A percentile compares a stretch with the other conserved stretches of the same genome.
Conservation (phyloP, 1,139 yeast genomes). For the Lodderomyces pseudojiufengensis region DNA sequence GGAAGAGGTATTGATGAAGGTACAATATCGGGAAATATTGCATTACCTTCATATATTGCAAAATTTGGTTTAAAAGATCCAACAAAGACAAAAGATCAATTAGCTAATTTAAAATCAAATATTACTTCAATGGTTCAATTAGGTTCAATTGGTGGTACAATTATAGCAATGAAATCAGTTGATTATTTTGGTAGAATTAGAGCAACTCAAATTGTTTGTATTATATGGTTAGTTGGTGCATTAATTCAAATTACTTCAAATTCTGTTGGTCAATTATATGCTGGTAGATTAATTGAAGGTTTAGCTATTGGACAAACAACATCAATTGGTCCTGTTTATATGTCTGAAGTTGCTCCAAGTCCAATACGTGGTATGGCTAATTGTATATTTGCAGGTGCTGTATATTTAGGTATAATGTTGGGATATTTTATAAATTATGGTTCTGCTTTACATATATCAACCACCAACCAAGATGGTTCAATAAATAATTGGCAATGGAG, state of each 20-base stretch:
- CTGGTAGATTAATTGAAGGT: constrained; percentile 54
- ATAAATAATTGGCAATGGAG: constrained; percentile 35
- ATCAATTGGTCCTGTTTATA: constrained; percentile 49
- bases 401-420: constrained; percentile 51
- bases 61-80: constrained; percentile 47
- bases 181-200: constrained; percentile 56
- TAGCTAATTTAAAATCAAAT: constrained; percentile 50
- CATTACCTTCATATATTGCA: constrained; percentile 30
- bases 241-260: constrained; percentile 46
- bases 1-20: constrained; percentile 67
- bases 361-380: constrained; percentile 50
- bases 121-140: constrained; percentile 62
- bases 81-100: constrained; percentile 27
- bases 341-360: constrained; percentile 53
- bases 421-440: constrained; percentile 50
- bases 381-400: constrained; percentile 53
- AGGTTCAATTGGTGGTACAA: constrained; percentile 57
- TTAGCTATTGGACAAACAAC: constrained; percentile 56
- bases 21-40: constrained; percentile 15
- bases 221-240: constrained; percentile 45
- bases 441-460: constrained; percentile 30
- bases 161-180: constrained; percentile 42
- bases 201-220: constrained; percentile 44
- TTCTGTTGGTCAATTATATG: constrained; percentile 47
- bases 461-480: constrained; percentile 5